Evolutionary conservation across 73 alveolate species (phyloP).

Genomic region (Paramecium tetraurelia): DNA sequence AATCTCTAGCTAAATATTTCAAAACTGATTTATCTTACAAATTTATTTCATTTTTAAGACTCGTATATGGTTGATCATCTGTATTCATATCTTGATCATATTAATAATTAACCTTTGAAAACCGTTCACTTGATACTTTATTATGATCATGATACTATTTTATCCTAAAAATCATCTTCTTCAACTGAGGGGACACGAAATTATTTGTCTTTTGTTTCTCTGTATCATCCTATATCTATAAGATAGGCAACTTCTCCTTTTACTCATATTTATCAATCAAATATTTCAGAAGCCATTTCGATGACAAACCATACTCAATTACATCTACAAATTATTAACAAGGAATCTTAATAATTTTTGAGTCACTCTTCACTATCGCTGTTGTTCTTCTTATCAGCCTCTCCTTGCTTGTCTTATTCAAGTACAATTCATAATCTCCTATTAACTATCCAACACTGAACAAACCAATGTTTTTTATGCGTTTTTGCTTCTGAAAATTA

Average conservation of each 20-base stretch:
- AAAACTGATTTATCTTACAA: not conserved
- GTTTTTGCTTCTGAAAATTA: not conserved
- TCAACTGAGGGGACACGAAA: not conserved
- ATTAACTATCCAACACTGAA: not conserved
- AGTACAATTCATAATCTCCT: conserved; percentile 23
- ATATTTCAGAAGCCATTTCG: not conserved
- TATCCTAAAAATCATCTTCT: not conserved
- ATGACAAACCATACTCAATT: not conserved
- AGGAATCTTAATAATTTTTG: not conserved
- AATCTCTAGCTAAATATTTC: not conserved
- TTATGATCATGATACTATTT: not conserved
- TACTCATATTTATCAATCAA: not conserved
- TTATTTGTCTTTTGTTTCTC: not conserved
- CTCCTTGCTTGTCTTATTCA: not conserved
- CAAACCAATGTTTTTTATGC: not conserved
- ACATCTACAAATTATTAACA: not conserved
- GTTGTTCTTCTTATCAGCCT: not conserved
- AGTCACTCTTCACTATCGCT: not conserved
- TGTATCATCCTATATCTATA: not conserved
- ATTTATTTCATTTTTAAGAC: not conserved
- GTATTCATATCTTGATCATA: not conserved
- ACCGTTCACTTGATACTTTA: not conserved
- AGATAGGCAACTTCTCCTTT: not conserved
- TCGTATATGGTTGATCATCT: not conserved
- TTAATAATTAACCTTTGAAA: not conserved